These are phyloP conservation scores for Aspergillus novofumigatus DNA, from an alignment of 2,329 filamentous ascomycete species.

Conservation along the genomic window DNA sequence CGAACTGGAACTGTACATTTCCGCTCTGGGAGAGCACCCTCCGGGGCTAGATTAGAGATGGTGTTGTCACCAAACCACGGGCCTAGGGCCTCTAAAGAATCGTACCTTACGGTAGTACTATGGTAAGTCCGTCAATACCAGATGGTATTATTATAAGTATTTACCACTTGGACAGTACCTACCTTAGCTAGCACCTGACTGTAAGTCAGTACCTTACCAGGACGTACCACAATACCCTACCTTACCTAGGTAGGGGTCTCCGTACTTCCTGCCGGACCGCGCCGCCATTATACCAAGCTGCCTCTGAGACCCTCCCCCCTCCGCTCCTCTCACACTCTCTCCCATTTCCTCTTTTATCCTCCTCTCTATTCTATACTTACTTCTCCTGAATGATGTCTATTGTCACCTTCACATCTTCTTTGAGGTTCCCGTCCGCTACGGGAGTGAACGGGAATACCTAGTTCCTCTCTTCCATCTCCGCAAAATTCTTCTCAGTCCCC, in stretches of 20 bases:
- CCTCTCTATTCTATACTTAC: slow-evolving; percentile 18
- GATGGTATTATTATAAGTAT: background rate
- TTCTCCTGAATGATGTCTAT: slow-evolving; percentile 34
- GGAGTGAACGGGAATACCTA: slow-evolving; percentile 44
- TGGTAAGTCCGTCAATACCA: background rate
- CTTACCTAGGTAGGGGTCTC: background rate
- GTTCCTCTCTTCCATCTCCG: slow-evolving; percentile 15
- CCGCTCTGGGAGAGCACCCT: background rate
- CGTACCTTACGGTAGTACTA: background rate
- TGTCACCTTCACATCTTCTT: slow-evolving; percentile 27
- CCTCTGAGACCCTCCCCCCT: slow-evolving; percentile 12
- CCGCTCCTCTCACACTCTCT: slow-evolving; percentile 13
- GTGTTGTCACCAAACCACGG: background rate
- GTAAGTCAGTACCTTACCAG: background rate
- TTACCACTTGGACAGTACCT: no score
- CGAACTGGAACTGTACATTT: background rate
- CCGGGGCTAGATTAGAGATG: background rate
- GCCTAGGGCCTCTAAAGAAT: background rate
- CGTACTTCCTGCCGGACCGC: slow-evolving; percentile 24
- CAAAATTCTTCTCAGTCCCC: slow-evolving; percentile 13
- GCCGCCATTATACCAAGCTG: slow-evolving; percentile 26
- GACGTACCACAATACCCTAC: background rate
- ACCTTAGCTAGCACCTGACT: background rate
- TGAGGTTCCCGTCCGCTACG: slow-evolving; percentile 40
- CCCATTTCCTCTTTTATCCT: slow-evolving; percentile 13